Evolutionary conservation across 2,329 filamentous ascomycete species (phyloP).

Genomic region (Aspergillus terreus): DNA sequence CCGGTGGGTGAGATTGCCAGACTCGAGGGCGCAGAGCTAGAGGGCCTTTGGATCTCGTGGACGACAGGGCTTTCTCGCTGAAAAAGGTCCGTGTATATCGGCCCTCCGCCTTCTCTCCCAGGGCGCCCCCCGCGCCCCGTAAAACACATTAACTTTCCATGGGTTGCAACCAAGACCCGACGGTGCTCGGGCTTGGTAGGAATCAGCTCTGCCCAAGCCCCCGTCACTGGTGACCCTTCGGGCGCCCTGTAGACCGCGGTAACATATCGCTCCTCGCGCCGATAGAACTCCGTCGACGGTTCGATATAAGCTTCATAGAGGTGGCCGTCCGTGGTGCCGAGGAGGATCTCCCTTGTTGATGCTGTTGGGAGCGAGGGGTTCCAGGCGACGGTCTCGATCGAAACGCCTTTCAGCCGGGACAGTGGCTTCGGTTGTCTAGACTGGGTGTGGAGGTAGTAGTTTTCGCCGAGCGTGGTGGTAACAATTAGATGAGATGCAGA

Average conservation of each 20-base stretch:
- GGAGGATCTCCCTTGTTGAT: constrained; percentile 87
- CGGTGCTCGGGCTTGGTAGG: constrained; percentile 66
- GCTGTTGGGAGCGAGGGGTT: constrained; percentile 89
- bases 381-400: constrained; percentile 89
- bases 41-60: constrained; percentile 65
- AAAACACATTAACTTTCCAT: constrained; percentile 74
- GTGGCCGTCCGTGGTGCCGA: constrained; percentile 89
- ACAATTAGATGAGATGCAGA: constrained; percentile 93
- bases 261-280: constrained; percentile 88
- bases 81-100: constrained; percentile 83
- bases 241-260: constrained; percentile 77
- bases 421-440: constrained; percentile 82
- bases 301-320: constrained; percentile 96
- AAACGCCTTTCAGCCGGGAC: constrained; percentile 76
- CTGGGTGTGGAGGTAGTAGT: constrained; percentile 96
- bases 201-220: constrained; percentile 77
- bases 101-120: constrained; percentile 72
- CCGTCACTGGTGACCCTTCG: constrained; percentile 73
- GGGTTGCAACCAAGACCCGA: constrained; percentile 75
- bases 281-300: constrained; percentile 89
- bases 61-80: constrained; percentile 77
- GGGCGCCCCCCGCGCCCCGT: constrained; percentile 71
- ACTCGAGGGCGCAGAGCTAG: constrained; percentile 58
- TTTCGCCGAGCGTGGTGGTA: constrained; percentile 86
- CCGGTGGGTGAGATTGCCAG: constrained; percentile 75